Percentiles rank a stretch among this genome's conserved stretches.
These are phyloP conservation scores for Tuctoria greenei DNA, from an alignment of 176 grass and related monocot genomes.

Conservation along the genomic window DNA sequence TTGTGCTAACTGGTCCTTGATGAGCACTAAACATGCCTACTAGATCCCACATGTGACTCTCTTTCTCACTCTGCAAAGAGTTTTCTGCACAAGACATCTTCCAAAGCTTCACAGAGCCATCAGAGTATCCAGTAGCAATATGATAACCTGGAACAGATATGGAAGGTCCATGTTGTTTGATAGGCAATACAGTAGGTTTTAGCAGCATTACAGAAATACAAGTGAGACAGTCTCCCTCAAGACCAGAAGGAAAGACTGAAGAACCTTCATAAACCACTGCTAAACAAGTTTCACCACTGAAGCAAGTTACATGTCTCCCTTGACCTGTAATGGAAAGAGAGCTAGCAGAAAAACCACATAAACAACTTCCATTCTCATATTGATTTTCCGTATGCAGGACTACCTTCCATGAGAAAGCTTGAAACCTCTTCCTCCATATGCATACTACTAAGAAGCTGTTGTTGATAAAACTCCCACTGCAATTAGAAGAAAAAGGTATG, in stretches of 20 bases:
- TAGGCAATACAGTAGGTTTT: conserved; percentile 52
- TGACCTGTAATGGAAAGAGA: conserved; percentile 42
- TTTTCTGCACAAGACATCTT: conserved; percentile 47
- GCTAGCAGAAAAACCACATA: conserved; percentile 43
- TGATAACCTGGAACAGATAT: conserved; percentile 52
- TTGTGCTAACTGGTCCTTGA: conserved; percentile 47
- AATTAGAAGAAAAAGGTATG: conserved; percentile 60
- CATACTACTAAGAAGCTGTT: conserved; percentile 76
- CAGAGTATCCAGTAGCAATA: conserved; percentile 78
- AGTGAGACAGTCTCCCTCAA: conserved; percentile 53
- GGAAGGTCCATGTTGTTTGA: conserved; percentile 49
- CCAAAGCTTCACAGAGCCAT: conserved; percentile 83
- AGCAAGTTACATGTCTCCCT: conserved; percentile 49
- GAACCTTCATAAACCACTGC: conserved; percentile 50
- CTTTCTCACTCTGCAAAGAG: conserved; percentile 42
- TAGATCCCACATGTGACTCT: conserved; percentile 61
- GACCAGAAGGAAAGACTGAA: conserved; percentile 51
- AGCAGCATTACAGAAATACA: conserved; percentile 54
- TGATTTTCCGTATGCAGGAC: conserved; percentile 49
- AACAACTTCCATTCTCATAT: conserved; percentile 31
- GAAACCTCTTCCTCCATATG: conserved; percentile 65
- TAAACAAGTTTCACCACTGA: conserved; percentile 52
- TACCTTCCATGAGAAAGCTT: conserved; percentile 75
- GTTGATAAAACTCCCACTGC: conserved; percentile 37
- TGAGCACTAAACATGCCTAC: conserved; percentile 69